Base-by-base conservation (phyloP, 306 rosid genomes). In the Comarum palustre region DNA sequence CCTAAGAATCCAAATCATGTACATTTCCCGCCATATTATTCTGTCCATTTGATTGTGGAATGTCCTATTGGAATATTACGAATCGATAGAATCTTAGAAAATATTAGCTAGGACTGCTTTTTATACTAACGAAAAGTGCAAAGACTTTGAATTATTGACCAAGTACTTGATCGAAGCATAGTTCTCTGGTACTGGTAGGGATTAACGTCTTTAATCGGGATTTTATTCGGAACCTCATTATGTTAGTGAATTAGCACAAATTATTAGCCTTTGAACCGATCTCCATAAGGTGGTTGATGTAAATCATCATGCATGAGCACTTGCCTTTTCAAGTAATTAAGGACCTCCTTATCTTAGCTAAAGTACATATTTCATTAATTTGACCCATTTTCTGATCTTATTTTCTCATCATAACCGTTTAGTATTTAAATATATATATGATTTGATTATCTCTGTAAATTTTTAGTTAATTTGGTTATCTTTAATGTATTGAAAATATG, bases 1-100 rank as follows among this genome's bases (percentile, higher is more conserved):
- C 78, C 76, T 22, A 46, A 75, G 77, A 83, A 82, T 76, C 38
- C 88, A 82, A 79, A 65, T 46, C 63, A 46, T 73, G 66, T 36
- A 74, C 27, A 71, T 79, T 69, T 81, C 59, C 63, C 75, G 82
- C 79, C 73, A 73, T 46, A 62, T 82, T 83, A 87, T 89, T 87
- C 86, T 55, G 69, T 72, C 77, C 65, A 69, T 80, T 69, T 63
- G 78, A 73, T 84, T 81, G 82, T 80, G 80, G 83, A 75, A 82
- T 77, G 75, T 69, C 57, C 77, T 43, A 79, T 77, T 52, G 77
- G 84, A 90, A 72, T 58, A 72, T 78, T 75, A 76, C 80, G 86
- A 86, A 86, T 7, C 42, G 5, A 34, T 34, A 4, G 36, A 34
- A 1, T 81, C 86, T 4, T 60, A 41, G 73, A 79, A 84, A 84